Evolutionary conservation across 306 rosid genomes (phyloP).

Genomic region (Medicago arabica): DNA sequence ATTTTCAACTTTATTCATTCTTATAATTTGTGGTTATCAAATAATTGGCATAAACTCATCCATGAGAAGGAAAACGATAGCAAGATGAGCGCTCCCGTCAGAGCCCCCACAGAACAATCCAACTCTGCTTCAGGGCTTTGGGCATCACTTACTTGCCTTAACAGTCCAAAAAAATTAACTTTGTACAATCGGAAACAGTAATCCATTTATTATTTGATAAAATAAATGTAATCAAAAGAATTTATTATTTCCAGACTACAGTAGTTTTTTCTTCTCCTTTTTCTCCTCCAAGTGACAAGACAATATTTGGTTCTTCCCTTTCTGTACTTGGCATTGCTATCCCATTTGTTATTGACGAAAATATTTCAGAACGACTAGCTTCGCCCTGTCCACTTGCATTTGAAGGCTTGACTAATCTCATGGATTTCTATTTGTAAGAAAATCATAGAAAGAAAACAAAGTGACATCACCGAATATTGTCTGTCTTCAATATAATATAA

Average conservation of each 20-base stretch:
- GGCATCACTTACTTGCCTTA: slow-evolving; percentile 6
- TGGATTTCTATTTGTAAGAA: neutral
- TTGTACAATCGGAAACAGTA: slow-evolving; percentile 8
- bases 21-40: slow-evolving; percentile 5
- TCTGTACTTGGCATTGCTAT: slow-evolving; percentile 2
- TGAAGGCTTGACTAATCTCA: slow-evolving; percentile 2
- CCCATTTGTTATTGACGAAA: neutral
- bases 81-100: slow-evolving; percentile 1
- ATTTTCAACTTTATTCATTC: slow-evolving; percentile 25
- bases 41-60: neutral
- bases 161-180: neutral
- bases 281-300: neutral
- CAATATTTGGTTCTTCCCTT: slow-evolving; percentile 1
- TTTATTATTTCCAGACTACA: neutral
- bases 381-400: neutral
- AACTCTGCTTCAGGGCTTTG: slow-evolving; percentile 8
- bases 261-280: slow-evolving; percentile 1
- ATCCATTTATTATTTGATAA: neutral
- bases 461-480: slow-evolving; percentile 8
- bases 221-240: neutral
- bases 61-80: slow-evolving; percentile 11
- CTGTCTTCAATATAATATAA: neutral
- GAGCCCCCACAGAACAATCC: neutral
- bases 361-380: neutral
- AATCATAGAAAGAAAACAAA: neutral